phyloP scores from a whole-genome alignment of 1,284 basidiomycete genomes.

The Naganishia albida region DNA sequence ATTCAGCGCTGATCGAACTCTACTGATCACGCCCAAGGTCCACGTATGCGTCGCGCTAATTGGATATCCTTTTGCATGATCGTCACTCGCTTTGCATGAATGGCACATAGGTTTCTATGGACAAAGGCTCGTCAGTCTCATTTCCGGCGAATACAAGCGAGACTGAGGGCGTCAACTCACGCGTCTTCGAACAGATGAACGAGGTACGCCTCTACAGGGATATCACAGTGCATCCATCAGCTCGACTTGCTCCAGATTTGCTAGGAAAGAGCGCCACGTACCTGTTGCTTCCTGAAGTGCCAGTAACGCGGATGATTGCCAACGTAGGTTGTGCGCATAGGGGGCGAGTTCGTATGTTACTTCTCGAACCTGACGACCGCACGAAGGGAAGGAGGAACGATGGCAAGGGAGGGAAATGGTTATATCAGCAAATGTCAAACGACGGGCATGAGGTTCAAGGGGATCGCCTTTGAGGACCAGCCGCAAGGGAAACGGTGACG shows the following conservation, averaged over 20 bases:
- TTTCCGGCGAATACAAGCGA: conserved; percentile 55
- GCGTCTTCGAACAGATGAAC: conserved; percentile 95
- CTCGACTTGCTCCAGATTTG: neutral
- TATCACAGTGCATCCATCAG: conserved; percentile 1
- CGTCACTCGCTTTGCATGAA: conserved; percentile 97
- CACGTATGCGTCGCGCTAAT: conserved; percentile 89
- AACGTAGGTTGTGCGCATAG: conserved; percentile 68
- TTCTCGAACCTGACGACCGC: conserved; percentile 72
- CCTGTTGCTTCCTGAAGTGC: conserved; percentile 83
- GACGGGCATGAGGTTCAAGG: too few relatives aligned
- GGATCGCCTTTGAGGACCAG: neutral
- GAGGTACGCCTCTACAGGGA: conserved; percentile 76
- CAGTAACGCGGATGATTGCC: conserved; percentile 87
- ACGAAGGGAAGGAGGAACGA: neutral
- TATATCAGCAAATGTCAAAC: neutral
- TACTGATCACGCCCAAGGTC: conserved; percentile 69
- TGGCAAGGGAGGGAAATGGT: too few relatives aligned
- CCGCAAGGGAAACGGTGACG: neutral
- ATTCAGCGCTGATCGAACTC: too few relatives aligned
- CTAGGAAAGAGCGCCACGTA: neutral
- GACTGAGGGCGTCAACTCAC: conserved; percentile 59
- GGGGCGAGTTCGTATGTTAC: conserved; percentile 84
- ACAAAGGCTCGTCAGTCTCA: conserved; percentile 63
- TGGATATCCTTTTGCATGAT: conserved; percentile 98
- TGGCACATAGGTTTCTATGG: conserved; percentile 76